Conservation (phyloP, 495 filamentous ascomycete genomes). For the Diplogelasinospora grovesii region DNA sequence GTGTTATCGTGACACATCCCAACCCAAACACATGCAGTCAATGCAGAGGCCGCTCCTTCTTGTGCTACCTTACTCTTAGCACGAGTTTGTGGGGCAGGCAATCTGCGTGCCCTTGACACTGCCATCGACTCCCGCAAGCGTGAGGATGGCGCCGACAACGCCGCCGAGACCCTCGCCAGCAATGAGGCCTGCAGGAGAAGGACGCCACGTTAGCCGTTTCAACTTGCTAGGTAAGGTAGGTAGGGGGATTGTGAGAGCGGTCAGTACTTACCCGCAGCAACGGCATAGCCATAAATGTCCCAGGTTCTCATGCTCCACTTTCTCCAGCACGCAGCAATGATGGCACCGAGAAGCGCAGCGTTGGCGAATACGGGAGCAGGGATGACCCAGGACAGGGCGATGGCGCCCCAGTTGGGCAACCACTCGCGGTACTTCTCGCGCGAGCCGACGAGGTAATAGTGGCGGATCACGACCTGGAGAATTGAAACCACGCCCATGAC, state of each 20-base stretch:
- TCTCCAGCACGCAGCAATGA: slow-evolving; percentile 50
- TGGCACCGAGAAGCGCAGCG: slow-evolving; percentile 54
- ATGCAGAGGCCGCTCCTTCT: too few relatives aligned
- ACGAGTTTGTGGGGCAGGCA: slow-evolving; percentile 38
- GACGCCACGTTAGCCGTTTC: too few relatives aligned
- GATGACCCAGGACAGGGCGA: slow-evolving; percentile 58
- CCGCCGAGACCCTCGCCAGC: slow-evolving; percentile 62
- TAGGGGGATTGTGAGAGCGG: too few relatives aligned
- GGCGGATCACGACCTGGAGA: slow-evolving; percentile 47
- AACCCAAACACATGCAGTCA: too few relatives aligned
- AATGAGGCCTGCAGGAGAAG: slow-evolving; percentile 40
- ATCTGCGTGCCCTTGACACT: slow-evolving; percentile 36
- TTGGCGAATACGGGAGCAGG: slow-evolving; percentile 30
- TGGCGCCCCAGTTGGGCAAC: slow-evolving; percentile 62
- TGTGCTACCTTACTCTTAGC: too few relatives aligned
- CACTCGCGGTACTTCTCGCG: slow-evolving; percentile 48
- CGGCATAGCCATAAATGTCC: slow-evolving; percentile 57
- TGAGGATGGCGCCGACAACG: slow-evolving; percentile 51
- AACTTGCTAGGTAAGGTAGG: too few relatives aligned
- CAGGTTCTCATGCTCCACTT: slow-evolving; percentile 50
- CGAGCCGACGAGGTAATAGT: slow-evolving; percentile 46
- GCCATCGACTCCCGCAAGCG: slow-evolving; percentile 46
- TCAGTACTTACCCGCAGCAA: slow-evolving; percentile 48
- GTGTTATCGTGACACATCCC: too few relatives aligned
- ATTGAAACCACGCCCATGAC: slow-evolving; percentile 46